Evolutionary conservation across 1,284 basidiomycete species (phyloP), one percentile per base, ranked within the genome.

Genomic region (Blastosporella zonata): DNA sequence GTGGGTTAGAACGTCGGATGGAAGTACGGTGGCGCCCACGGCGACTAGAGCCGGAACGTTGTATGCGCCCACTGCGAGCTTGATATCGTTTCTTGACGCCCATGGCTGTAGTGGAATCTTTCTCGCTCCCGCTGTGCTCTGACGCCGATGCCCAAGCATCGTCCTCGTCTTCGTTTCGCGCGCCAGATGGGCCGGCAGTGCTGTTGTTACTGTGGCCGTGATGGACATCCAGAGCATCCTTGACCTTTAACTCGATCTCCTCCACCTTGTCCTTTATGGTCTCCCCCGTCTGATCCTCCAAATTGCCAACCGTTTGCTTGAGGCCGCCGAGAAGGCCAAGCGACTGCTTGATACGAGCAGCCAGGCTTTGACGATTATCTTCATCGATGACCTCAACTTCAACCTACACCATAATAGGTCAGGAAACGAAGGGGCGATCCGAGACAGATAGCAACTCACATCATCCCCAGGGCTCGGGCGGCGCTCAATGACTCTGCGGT

Each of bases 351-450:
- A 55, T 50, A 23, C 55, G 46, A 4, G 41, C 58, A 10, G 56
- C 53, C 7, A 64, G 59, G 8, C 55, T 59, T 28, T 62, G 59
- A 50, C 2, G 56, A 56, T 35, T 58, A 4, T 67, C 65, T 49
- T 84, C 77, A 7, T 70, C 66, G 50, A 80, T 72, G 22, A 85
- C 79, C 56, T 84, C 79, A 4, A 84, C 81, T 47, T 83, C 75
- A 42, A 84, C 79, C 79, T 84, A 33, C 7, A 15, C 1, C 22
- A 13, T 18, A n/a, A 18, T 7, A 23, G 9, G 15, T 40, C 22
- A 49, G 15, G 20, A 33, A n/a, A 1, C 8, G 8, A 8, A 12
- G 1, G 27, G 6, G 6, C 5, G 7, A 7, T 17, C 4, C 3
- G 8, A 3, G n/a, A 27, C 23, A 20, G 1, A 20, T n/a, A 3